These are phyloP conservation scores for Claviceps sp. DNA, from an alignment of 2,329 filamentous ascomycete species.

Conservation along the genomic window DNA sequence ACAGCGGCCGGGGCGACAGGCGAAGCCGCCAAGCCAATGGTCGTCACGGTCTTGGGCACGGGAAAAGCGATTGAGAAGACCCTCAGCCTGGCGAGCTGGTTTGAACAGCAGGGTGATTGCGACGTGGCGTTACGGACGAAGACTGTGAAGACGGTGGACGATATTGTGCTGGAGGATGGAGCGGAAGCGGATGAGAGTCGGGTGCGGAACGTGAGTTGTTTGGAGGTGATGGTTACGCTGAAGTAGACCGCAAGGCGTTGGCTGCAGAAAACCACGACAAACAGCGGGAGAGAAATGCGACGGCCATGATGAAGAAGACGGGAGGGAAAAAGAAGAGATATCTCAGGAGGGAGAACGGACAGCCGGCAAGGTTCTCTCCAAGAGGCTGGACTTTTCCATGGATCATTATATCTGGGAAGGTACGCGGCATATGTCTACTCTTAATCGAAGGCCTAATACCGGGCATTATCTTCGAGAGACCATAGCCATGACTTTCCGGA, in stretches of 20 bases:
- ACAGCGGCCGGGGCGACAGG: conserved; percentile 9
- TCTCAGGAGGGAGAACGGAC: too few species aligned
- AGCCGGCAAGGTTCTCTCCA: too few species aligned
- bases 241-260: conserved; percentile 19
- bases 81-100: conserved; percentile 49
- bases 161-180: conserved; percentile 36
- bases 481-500: too few species aligned
- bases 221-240: conserved; percentile 35
- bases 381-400: too few species aligned
- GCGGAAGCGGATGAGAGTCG: conserved; percentile 26
- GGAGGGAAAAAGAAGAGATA: too few species aligned
- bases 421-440: too few species aligned
- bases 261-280: neutral
- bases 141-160: conserved; percentile 53
- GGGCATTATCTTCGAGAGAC: too few species aligned
- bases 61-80: conserved; percentile 54
- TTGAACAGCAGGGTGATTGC: conserved; percentile 47
- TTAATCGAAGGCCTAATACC: too few species aligned
- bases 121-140: conserved; percentile 46
- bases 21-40: neutral
- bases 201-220: conserved; percentile 34
- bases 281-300: neutral
- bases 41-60: conserved; percentile 49
- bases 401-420: too few species aligned
- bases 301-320: too few species aligned